A percentile compares a stretch with the other conserved stretches of the same genome.
Conservation (phyloP, 768 basidiomycete genomes). For the Ramaria sp. region DNA sequence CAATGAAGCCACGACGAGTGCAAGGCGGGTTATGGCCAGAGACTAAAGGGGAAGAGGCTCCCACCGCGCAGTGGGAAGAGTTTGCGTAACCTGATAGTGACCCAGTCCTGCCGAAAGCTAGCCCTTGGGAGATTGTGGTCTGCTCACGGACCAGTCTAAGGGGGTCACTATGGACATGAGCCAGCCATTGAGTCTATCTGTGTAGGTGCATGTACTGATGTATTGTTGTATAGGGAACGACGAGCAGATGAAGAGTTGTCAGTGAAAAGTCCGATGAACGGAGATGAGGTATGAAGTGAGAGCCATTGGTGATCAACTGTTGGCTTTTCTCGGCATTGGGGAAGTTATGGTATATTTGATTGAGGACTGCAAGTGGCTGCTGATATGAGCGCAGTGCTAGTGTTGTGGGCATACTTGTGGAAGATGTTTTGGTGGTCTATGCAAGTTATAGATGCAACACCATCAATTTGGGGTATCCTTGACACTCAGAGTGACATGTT, state of each 20-base stretch:
- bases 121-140: conserved; percentile 55
- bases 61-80: not conserved
- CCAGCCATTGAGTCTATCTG: conserved; percentile 57
- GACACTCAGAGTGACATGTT: not conserved
- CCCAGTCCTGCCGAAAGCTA: conserved; percentile 81
- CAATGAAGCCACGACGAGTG: no score
- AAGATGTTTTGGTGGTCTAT: conserved; percentile 44
- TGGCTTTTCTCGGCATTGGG: conserved; percentile 49
- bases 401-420: conserved; percentile 59
- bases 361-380: conserved; percentile 58
- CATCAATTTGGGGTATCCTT: no score
- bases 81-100: conserved; percentile 38
- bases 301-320: conserved; percentile 21
- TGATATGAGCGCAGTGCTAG: conserved; percentile 54
- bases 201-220: no score
- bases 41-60: no score
- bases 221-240: no score
- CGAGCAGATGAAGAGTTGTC: no score
- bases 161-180: conserved; percentile 71
- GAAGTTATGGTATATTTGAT: conserved; percentile 37
- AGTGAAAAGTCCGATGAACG: not conserved
- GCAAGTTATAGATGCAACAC: not conserved
- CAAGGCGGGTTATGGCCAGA: no score
- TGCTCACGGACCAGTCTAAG: conserved; percentile 33
- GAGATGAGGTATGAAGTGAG: conserved; percentile 5